phyloP scores from a whole-genome alignment of 805 yeast species.

The Hermanozyma aechmeae region DNA sequence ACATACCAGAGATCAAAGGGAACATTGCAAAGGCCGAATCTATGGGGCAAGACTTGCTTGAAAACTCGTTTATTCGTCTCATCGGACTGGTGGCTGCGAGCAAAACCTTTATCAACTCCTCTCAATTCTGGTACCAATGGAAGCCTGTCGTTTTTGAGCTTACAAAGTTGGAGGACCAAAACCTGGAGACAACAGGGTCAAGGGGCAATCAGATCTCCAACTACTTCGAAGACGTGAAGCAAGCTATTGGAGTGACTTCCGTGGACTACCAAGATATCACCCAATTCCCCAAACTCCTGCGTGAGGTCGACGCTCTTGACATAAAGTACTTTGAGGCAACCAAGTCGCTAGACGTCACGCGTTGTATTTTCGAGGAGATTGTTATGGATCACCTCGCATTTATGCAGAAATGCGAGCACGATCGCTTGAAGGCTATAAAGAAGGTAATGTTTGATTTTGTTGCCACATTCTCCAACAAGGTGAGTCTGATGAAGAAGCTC shows the following conservation, averaged over 20 bases:
- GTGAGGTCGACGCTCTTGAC: slow-evolving; percentile 55
- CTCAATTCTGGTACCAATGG: slow-evolving; percentile 77
- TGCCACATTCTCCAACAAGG: slow-evolving; percentile 53
- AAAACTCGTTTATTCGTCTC: slow-evolving; percentile 50
- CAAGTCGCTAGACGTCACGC: slow-evolving; percentile 47
- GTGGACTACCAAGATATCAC: slow-evolving; percentile 42
- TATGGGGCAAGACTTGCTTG: slow-evolving; percentile 65
- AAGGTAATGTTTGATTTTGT: slow-evolving; percentile 67
- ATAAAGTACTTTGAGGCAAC: slow-evolving; percentile 39
- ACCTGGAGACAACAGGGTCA: not conserved
- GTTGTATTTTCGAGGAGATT: slow-evolving; percentile 69
- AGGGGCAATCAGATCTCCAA: slow-evolving; percentile 14
- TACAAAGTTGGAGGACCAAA: slow-evolving; percentile 10
- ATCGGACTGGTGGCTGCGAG: slow-evolving; percentile 50
- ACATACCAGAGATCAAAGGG: slow-evolving; percentile 31
- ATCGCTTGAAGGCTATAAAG: slow-evolving; percentile 67
- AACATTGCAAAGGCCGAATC: slow-evolving; percentile 53
- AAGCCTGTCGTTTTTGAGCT: slow-evolving; percentile 55
- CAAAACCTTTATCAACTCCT: slow-evolving; percentile 58
- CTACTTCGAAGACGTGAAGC: slow-evolving; percentile 35
- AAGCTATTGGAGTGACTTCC: slow-evolving; percentile 33
- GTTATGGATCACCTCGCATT: slow-evolving; percentile 64
- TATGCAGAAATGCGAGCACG: slow-evolving; percentile 77
- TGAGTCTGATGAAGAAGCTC: slow-evolving; percentile 46
- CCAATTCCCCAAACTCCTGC: slow-evolving; percentile 39